Conservation (phyloP, 2,329 filamentous ascomycete genomes). For the Epichloe scottii region DNA sequence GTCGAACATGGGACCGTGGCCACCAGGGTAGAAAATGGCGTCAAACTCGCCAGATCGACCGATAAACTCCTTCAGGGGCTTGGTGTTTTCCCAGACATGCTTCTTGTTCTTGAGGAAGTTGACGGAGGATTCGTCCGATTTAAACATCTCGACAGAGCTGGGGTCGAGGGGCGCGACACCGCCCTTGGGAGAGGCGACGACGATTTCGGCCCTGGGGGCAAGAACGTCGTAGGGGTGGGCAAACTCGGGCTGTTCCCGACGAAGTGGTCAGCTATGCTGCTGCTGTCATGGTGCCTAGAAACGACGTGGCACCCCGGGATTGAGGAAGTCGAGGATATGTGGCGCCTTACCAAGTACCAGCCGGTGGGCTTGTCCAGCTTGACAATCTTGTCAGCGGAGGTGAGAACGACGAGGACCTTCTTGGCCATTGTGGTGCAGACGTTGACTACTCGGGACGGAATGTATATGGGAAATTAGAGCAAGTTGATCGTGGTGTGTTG, state of each 20-base stretch:
- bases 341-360: slow-evolving; percentile 50
- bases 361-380: slow-evolving; percentile 45
- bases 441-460: not conserved
- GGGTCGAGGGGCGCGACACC: slow-evolving; percentile 51
- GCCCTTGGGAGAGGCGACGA: slow-evolving; percentile 49
- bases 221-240: slow-evolving; percentile 53
- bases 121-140: slow-evolving; percentile 37
- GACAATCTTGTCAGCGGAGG: slow-evolving; percentile 41
- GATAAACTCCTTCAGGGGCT: slow-evolving; percentile 41
- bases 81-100: slow-evolving; percentile 50
- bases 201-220: slow-evolving; percentile 37
- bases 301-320: too few relatives aligned
- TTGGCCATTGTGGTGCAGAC: slow-evolving; percentile 27
- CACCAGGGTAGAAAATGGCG: slow-evolving; percentile 45
- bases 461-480: too few relatives aligned
- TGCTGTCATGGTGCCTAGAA: too few relatives aligned
- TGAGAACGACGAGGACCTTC: slow-evolving; percentile 60
- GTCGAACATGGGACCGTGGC: slow-evolving; percentile 56
- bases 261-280: too few relatives aligned
- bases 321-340: too few relatives aligned
- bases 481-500: not conserved
- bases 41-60: slow-evolving; percentile 49
- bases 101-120: slow-evolving; percentile 44
- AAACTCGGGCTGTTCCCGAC: slow-evolving; percentile 38
- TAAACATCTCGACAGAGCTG: slow-evolving; percentile 40